Evolutionary conservation across 1,284 basidiomycete genomes (phyloP).

Genomic region (Ceratobasidium sp.): DNA sequence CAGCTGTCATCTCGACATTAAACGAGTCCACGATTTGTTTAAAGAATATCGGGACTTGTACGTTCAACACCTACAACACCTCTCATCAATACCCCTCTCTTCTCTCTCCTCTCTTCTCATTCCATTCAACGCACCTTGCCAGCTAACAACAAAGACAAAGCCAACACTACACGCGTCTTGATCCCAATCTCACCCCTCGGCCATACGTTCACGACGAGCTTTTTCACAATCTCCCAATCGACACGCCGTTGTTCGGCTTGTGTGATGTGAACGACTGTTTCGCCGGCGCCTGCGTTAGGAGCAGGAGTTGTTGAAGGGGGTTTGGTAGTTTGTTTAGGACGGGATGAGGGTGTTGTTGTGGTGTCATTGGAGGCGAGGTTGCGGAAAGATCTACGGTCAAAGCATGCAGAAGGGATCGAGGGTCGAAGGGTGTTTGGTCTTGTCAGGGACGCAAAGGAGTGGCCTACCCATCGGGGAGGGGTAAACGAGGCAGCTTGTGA

Average conservation of each 20-base stretch:
- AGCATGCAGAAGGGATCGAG: background rate
- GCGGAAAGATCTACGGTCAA: background rate
- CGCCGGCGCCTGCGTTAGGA: slow-evolving; percentile 17
- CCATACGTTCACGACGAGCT: slow-evolving; percentile 70
- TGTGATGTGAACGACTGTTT: slow-evolving; percentile 48
- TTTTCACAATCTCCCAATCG: slow-evolving; percentile 68
- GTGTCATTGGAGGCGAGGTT: slow-evolving; percentile 13
- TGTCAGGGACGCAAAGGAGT: slow-evolving; percentile 8
- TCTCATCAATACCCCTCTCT: slow-evolving; percentile 19
- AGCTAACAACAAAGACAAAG: slow-evolving; percentile 83
- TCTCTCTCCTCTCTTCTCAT: background rate
- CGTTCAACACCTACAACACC: slow-evolving; percentile 81
- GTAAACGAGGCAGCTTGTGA: background rate
- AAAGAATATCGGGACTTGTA: slow-evolving; percentile 97
- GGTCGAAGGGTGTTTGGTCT: slow-evolving; percentile 4
- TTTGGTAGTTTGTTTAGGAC: slow-evolving; percentile 1
- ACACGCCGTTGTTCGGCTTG: slow-evolving; percentile 53
- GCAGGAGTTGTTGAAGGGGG: background rate
- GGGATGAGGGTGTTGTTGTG: background rate
- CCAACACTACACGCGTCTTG: slow-evolving; percentile 83
- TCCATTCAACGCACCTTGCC: slow-evolving; percentile 78
- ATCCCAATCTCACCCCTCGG: slow-evolving; percentile 65
- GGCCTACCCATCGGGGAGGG: slow-evolving; percentile 4
- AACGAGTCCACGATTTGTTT: slow-evolving; percentile 92
- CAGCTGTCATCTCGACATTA: slow-evolving; percentile 85